Evolutionary conservation across 257 asterid species (phyloP).

Genomic region (Orobanche coerulescens): DNA sequence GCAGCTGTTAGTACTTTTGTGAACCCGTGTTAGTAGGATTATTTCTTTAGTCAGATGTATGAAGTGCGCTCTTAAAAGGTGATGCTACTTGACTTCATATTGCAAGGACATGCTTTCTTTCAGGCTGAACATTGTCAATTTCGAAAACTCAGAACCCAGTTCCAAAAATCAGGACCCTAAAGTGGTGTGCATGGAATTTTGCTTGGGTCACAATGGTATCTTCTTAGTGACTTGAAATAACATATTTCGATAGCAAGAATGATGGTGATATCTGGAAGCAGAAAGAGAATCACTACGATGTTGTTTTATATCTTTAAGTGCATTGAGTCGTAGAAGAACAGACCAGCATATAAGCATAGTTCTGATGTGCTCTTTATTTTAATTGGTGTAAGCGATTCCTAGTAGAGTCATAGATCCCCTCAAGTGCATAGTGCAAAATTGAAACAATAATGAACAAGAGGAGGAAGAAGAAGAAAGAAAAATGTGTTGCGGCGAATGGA

Average conservation of each 20-base stretch:
- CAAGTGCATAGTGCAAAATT: neutral
- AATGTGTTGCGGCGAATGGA: neutral
- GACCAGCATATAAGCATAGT: neutral
- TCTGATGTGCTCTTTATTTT: slow-evolving; percentile 10
- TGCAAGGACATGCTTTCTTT: neutral
- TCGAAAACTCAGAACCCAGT: neutral
- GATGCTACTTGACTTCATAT: neutral
- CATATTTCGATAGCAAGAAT: neutral
- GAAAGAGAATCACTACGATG: neutral
- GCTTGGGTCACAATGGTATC: neutral
- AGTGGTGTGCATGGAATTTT: neutral
- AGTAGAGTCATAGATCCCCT: neutral
- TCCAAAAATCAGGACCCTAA: no score
- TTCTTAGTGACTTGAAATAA: neutral
- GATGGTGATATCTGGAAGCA: neutral
- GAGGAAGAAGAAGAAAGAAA: neutral
- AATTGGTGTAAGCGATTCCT: neutral
- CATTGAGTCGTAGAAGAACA: neutral
- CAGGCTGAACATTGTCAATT: neutral
- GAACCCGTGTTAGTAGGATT: neutral
- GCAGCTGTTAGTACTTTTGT: neutral
- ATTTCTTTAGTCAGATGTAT: neutral
- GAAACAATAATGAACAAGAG: neutral
- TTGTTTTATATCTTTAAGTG: no score
- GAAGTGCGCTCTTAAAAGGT: neutral